phyloP scores from a whole-genome alignment of 176 grass and related monocot genomes.

The Triticum turgidum region DNA sequence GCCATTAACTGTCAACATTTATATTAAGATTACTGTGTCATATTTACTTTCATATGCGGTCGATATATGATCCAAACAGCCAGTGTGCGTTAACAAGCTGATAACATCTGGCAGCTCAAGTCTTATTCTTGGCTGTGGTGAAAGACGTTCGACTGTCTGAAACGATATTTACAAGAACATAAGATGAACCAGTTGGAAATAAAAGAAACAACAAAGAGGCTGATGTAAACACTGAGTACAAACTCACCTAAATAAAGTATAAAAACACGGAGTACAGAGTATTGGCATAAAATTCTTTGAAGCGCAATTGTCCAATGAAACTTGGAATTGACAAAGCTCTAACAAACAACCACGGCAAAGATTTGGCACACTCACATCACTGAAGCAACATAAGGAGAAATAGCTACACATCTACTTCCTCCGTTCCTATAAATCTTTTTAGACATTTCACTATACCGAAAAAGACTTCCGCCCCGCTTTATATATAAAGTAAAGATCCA shows the following conservation, averaged over 20 bases:
- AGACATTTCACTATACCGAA: no score
- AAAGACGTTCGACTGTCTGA: not conserved
- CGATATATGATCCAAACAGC: not conserved
- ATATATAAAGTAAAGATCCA: no score
- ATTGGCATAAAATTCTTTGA: not conserved
- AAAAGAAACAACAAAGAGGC: not conserved
- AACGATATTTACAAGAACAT: conserved; percentile 11
- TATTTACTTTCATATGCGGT: not conserved
- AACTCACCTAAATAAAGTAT: no score
- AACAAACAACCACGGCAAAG: not conserved
- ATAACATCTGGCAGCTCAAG: not conserved
- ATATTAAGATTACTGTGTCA: not conserved
- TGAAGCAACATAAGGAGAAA: not conserved
- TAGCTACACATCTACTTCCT: not conserved
- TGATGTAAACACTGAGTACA: no score
- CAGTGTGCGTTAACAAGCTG: not conserved
- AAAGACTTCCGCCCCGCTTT: no score
- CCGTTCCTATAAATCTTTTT: no score
- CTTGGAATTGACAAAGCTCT: not conserved
- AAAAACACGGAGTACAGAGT: not conserved
- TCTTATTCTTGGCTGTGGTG: not conserved
- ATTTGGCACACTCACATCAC: not conserved
- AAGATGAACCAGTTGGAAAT: not conserved
- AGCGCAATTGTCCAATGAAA: not conserved
- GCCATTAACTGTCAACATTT: not conserved